Evolutionary conservation across 2,329 filamentous ascomycete species (phyloP).

Genomic region (Xylariaceae sp.): DNA sequence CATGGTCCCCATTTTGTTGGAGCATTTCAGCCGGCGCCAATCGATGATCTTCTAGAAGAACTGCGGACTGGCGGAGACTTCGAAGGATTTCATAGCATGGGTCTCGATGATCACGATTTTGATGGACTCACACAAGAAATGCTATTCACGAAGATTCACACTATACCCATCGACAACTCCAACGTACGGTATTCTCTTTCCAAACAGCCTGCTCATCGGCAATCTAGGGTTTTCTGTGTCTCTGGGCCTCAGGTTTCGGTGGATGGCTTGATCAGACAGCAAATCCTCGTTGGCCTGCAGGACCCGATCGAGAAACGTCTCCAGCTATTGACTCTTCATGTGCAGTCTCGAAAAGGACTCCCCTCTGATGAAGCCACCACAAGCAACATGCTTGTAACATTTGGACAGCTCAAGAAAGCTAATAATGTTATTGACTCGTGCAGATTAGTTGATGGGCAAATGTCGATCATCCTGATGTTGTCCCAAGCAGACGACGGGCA

Average conservation of each 20-base stretch:
- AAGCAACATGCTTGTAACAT: constrained; percentile 40
- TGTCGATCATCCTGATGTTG: constrained; percentile 67
- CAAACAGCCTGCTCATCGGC: constrained; percentile 46
- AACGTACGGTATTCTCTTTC: constrained; percentile 59
- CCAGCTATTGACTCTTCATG: constrained; percentile 60
- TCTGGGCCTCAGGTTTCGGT: constrained; percentile 53
- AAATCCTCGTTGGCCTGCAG: constrained; percentile 65
- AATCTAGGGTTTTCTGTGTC: constrained; percentile 65
- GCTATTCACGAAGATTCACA: constrained; percentile 67
- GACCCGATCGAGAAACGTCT: constrained; percentile 65
- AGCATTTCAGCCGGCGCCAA: constrained; percentile 63
- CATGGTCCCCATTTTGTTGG: constrained; percentile 43
- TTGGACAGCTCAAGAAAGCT: constrained; percentile 53
- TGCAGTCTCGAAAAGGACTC: constrained; percentile 35
- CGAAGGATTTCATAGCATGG: constrained; percentile 69
- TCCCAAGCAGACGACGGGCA: constrained; percentile 61
- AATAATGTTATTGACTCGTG: constrained; percentile 70
- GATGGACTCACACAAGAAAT: constrained; percentile 70
- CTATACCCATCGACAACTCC: constrained; percentile 57
- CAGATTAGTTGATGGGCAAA: constrained; percentile 62
- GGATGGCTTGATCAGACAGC: constrained; percentile 49
- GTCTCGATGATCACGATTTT: constrained; percentile 66
- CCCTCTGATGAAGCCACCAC: constrained; percentile 23
- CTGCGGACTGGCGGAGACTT: constrained; percentile 58
- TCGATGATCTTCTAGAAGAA: constrained; percentile 67